A percentile compares a stretch with the other conserved stretches of the same genome.
Conservation (phyloP, 495 filamentous ascomycete genomes). For the Aspergillus diversus region DNA sequence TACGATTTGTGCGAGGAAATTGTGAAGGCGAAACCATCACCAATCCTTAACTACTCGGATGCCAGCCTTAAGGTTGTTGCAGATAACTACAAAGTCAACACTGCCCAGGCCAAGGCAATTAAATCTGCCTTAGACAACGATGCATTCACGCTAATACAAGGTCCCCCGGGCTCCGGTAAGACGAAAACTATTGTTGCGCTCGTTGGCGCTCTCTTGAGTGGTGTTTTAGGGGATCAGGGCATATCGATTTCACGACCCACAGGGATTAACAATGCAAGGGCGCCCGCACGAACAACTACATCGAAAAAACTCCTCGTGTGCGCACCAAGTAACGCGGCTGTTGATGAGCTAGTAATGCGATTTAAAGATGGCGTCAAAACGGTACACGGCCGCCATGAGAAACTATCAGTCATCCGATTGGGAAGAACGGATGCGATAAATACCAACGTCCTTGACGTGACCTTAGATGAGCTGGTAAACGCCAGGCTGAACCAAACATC, state of each 20-base stretch:
- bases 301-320: constrained; percentile 91
- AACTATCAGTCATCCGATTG: constrained; percentile 84
- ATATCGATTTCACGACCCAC: constrained; percentile 56
- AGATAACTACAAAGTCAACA: constrained; percentile 80
- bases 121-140: constrained; percentile 91
- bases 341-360: constrained; percentile 93
- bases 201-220: constrained; percentile 81
- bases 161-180: constrained; percentile 95
- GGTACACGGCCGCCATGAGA: constrained; percentile 66
- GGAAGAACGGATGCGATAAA: constrained; percentile 94
- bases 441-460: constrained; percentile 84
- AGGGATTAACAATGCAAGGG: constrained; percentile 23
- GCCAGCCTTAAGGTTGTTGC: constrained; percentile 67
- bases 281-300: constrained; percentile 33
- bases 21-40: constrained; percentile 83
- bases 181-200: constrained; percentile 98
- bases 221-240: constrained; percentile 54
- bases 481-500: constrained; percentile 59
- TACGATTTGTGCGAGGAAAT: constrained; percentile 96
- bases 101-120: constrained; percentile 89
- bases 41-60: constrained; percentile 76
- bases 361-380: constrained; percentile 89
- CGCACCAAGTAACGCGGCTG: constrained; percentile 95
- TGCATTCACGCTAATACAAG: constrained; percentile 94
- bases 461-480: constrained; percentile 88